Percentiles rank a stretch among this genome's conserved stretches.
Conservation (phyloP, 1,284 basidiomycete genomes). For the Chalciporus sp. region DNA sequence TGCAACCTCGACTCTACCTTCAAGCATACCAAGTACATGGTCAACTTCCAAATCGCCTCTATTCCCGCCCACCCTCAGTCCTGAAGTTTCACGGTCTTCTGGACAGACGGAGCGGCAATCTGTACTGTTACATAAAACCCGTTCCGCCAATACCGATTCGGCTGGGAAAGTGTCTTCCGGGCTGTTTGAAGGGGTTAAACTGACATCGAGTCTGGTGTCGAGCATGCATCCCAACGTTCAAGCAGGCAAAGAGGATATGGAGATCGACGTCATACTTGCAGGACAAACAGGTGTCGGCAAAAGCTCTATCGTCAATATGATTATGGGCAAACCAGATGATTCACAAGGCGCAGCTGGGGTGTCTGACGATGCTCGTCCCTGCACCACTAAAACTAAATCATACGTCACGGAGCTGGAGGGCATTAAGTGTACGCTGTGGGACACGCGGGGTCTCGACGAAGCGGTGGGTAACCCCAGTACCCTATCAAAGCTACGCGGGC, state of each 20-base stretch:
- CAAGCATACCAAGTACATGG: too few relatives aligned
- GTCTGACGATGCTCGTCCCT: conserved; percentile 18
- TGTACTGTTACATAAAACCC: too few relatives aligned
- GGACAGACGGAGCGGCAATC: too few relatives aligned
- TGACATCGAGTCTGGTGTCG: too few relatives aligned
- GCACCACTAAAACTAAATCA: conserved; percentile 15
- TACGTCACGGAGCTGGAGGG: conserved; percentile 13
- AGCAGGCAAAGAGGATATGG: neutral
- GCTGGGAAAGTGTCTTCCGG: too few relatives aligned
- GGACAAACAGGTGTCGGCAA: conserved; percentile 31
- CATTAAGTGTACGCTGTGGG: conserved; percentile 23
- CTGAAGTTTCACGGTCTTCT: too few relatives aligned
- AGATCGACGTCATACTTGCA: conserved; percentile 25
- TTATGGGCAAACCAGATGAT: conserved; percentile 15
- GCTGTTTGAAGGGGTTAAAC: too few relatives aligned
- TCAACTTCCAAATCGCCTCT: too few relatives aligned
- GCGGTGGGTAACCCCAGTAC: conserved; percentile 12
- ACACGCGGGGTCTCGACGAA: conserved; percentile 31
- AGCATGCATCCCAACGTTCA: too few relatives aligned
- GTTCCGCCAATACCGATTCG: too few relatives aligned
- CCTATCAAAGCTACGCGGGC: conserved; percentile 12
- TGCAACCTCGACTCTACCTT: too few relatives aligned
- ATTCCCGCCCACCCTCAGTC: too few relatives aligned
- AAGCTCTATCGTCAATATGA: conserved; percentile 31
- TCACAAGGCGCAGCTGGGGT: conserved; percentile 14